These are phyloP conservation scores for Macrolepiota dolichaula DNA, from an alignment of 768 basidiomycete species.

Conservation along the genomic window DNA sequence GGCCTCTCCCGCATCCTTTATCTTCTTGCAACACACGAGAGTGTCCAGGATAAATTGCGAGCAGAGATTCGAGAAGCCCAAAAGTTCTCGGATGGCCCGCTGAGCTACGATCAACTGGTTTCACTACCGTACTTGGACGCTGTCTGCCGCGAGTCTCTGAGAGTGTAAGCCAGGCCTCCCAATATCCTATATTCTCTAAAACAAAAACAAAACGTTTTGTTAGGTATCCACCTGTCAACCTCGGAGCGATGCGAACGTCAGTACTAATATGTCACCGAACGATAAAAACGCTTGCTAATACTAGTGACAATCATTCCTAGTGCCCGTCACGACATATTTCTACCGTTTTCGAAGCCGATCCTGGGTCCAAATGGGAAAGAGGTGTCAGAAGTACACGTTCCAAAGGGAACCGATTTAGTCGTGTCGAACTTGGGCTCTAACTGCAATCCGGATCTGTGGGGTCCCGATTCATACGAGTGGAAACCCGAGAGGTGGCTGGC, in stretches of 20 bases:
- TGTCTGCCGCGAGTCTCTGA: constrained; percentile 34
- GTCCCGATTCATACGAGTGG: constrained; percentile 38
- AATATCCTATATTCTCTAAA: too few relatives aligned
- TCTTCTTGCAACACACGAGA: constrained; percentile 16
- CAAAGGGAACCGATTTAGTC: constrained; percentile 23
- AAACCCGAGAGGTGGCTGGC: constrained; percentile 44
- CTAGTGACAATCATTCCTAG: constrained; percentile 14
- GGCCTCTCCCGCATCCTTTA: constrained; percentile 17
- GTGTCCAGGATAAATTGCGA: constrained; percentile 20
- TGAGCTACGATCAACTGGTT: constrained; percentile 34
- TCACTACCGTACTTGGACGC: constrained; percentile 36
- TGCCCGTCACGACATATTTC: constrained; percentile 20
- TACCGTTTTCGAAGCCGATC: constrained; percentile 10
- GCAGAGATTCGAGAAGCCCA: constrained; percentile 20
- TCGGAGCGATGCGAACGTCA: constrained; percentile 20
- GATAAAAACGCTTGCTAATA: too few relatives aligned
- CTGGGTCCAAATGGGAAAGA: not conserved
- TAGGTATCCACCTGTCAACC: constrained; percentile 24
- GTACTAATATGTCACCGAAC: too few relatives aligned
- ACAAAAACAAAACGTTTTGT: too few relatives aligned
- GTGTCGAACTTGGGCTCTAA: constrained; percentile 3
- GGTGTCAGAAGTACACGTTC: constrained; percentile 20
- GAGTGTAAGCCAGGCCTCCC: constrained; percentile 34
- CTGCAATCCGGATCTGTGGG: constrained; percentile 13
- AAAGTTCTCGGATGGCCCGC: constrained; percentile 19